Conservation (phyloP, 305 asterid genomes). For the Fraxinus baroniana region DNA sequence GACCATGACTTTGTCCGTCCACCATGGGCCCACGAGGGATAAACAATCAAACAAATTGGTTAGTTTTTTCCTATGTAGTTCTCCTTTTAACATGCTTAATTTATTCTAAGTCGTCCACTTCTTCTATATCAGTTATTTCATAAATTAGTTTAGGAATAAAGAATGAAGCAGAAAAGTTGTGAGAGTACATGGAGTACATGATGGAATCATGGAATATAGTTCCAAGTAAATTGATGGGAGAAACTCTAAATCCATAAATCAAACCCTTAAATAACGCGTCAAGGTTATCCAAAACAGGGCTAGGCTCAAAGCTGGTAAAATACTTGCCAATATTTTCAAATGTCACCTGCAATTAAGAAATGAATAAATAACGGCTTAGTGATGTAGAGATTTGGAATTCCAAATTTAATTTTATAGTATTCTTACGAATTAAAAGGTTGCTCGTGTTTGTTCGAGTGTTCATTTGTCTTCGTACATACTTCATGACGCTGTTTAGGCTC, state of each 20-base stretch:
- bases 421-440: no score
- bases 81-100: no score
- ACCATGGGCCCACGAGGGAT: no score
- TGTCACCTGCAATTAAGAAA: not conserved
- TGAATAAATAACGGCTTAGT: not conserved
- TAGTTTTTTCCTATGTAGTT: no score
- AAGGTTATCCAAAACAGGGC: slow-evolving; percentile 39
- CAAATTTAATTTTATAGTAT: no score
- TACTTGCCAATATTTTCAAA: not conserved
- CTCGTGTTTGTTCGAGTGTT: not conserved
- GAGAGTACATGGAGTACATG: slow-evolving; percentile 34
- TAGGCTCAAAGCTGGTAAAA: slow-evolving; percentile 43
- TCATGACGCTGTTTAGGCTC: not conserved
- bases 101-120: no score
- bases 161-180: not conserved
- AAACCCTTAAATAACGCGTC: slow-evolving; percentile 32
- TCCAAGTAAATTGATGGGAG: slow-evolving; percentile 52
- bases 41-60: no score
- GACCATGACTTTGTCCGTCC: no score
- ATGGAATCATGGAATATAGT: slow-evolving; percentile 30
- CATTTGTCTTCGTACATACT: not conserved
- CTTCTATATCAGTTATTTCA: no score
- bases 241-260: slow-evolving; percentile 35
- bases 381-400: not conserved
- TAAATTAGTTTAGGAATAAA: no score